A percentile compares a stretch with the other conserved stretches of the same genome.
phyloP scores from a whole-genome alignment of 139 green algal genomes.

The Trebouxia sp. region DNA sequence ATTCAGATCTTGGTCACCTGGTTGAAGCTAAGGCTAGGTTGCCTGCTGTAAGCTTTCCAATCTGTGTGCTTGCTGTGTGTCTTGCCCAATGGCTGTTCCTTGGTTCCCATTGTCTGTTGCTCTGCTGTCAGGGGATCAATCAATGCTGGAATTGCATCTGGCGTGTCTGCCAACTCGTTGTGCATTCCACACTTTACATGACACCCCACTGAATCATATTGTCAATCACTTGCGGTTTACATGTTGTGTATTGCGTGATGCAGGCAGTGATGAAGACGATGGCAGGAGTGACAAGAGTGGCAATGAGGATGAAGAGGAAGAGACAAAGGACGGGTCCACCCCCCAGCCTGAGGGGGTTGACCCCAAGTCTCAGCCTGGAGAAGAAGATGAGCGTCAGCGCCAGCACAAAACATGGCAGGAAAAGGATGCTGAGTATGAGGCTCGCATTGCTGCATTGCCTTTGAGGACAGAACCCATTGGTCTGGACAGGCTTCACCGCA shows the following conservation, averaged over 20 bases:
- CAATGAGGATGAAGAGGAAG: neutral
- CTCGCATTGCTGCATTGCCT: constrained; percentile 35
- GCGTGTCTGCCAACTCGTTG: no score
- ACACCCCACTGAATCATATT: no score
- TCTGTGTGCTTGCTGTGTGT: neutral
- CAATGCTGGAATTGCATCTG: no score
- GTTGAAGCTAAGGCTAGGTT: neutral
- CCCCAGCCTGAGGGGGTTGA: neutral
- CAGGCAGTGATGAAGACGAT: neutral
- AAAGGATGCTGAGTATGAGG: constrained; percentile 45
- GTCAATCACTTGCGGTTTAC: neutral
- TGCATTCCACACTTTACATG: no score
- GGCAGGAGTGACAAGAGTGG: neutral
- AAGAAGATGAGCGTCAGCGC: constrained; percentile 15
- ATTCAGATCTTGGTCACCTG: neutral
- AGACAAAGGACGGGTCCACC: neutral
- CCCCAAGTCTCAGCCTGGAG: neutral
- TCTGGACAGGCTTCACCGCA: constrained; percentile 59
- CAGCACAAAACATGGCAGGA: constrained; percentile 28
- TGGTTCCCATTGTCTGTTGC: neutral
- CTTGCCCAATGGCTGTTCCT: neutral
- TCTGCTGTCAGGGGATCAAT: no score
- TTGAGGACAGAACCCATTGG: constrained; percentile 62
- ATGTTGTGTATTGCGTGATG: neutral
- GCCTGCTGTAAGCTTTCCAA: neutral